phyloP scores from a whole-genome alignment of 257 asterid species.

The Solanum paucissectum region DNA sequence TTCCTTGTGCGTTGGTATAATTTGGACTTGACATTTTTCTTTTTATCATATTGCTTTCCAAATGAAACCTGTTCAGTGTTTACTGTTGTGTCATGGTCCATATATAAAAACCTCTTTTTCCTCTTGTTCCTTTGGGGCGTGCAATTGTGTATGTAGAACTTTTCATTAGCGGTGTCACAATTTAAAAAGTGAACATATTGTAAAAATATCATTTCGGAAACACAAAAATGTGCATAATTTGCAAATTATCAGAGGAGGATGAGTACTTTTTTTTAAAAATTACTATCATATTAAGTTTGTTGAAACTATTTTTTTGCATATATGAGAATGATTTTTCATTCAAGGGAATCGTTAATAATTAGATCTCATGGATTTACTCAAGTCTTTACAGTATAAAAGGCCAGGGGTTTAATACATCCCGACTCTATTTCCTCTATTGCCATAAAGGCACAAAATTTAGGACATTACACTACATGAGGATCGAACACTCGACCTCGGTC shows the following conservation, averaged over 20 bases:
- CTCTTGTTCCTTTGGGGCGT: neutral
- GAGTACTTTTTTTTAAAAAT: neutral
- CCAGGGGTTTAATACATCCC: neutral
- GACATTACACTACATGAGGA: neutral
- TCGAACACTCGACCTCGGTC: neutral
- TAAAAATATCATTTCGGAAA: neutral
- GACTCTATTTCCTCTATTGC: neutral
- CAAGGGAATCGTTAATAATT: neutral
- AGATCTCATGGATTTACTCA: neutral
- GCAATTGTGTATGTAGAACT: neutral
- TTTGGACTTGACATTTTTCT: neutral
- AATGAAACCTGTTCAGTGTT: neutral
- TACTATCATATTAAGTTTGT: neutral
- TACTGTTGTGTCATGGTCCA: neutral
- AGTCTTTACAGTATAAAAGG: neutral
- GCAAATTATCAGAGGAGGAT: neutral
- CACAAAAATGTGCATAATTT: neutral
- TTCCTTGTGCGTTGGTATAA: slow-evolving; percentile 3
- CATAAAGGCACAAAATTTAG: neutral
- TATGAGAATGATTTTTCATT: neutral
- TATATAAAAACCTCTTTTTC: neutral
- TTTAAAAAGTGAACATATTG: neutral
- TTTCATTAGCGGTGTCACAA: neutral
- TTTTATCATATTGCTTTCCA: neutral
- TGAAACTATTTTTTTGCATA: neutral